These are phyloP conservation scores for Meyerozyma sp. DNA, from an alignment of 1,139 yeast genomes.

Conservation along the genomic window DNA sequence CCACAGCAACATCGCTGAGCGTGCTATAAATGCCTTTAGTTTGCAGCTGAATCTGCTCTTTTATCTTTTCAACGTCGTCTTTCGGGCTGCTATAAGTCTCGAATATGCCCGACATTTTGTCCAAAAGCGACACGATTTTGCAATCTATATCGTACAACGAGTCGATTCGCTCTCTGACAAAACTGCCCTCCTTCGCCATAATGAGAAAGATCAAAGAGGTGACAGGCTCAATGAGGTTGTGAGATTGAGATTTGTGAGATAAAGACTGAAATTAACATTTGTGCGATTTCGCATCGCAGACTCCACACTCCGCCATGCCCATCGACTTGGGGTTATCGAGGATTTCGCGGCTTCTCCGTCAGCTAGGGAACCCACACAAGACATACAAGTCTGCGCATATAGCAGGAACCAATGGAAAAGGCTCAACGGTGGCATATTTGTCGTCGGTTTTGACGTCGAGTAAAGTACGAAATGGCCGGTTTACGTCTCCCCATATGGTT, in stretches of 20 bases:
- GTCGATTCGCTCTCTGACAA: constrained; percentile 42
- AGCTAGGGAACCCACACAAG: constrained; percentile 65
- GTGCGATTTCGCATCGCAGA: not conserved
- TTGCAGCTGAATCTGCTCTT: constrained; percentile 22
- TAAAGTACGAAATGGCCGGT: constrained; percentile 58
- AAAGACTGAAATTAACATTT: not conserved
- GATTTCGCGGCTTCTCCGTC: constrained; percentile 47
- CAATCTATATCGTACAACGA: constrained; percentile 40
- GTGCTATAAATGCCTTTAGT: constrained; percentile 29
- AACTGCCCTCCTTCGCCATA: constrained; percentile 13
- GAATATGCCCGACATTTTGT: constrained; percentile 32
- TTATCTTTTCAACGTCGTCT: constrained; percentile 11
- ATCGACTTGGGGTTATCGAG: constrained; percentile 63
- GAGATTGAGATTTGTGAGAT: not conserved
- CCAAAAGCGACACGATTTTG: constrained; percentile 40
- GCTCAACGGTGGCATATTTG: constrained; percentile 79
- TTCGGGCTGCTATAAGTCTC: constrained; percentile 29
- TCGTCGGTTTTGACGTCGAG: constrained; percentile 54
- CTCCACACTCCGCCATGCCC: constrained; percentile 19
- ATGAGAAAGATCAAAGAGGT: not conserved
- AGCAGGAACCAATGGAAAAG: constrained; percentile 95
- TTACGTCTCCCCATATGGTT: constrained; percentile 82
- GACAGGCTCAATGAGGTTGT: not conserved
- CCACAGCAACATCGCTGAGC: constrained; percentile 39
- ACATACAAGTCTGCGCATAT: constrained; percentile 65